Evolutionary conservation across 495 filamentous ascomycete species (phyloP).

Genomic region (Niebla homalea): DNA sequence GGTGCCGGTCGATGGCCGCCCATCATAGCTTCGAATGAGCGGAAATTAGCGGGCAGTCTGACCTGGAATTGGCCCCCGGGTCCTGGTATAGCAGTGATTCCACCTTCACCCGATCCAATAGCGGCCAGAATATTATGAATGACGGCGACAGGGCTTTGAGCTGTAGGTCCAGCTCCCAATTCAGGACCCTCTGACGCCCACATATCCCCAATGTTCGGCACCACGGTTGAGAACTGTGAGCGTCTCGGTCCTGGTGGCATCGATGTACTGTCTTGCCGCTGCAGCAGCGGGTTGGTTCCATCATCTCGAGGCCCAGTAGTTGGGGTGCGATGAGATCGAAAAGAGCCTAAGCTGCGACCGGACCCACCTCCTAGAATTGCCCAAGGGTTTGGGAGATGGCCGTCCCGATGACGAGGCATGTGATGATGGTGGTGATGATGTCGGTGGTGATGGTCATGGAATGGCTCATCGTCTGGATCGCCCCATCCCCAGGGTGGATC

Average conservation of each 20-base stretch:
- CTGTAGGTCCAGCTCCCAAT: not conserved
- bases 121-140: constrained; percentile 6
- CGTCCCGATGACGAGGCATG: constrained; percentile 28
- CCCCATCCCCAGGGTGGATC: constrained; percentile 39
- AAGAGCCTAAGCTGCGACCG: constrained; percentile 28
- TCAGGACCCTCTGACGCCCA: too few species aligned
- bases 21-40: constrained; percentile 46
- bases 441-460: constrained; percentile 21
- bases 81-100: not conserved
- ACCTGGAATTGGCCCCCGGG: constrained; percentile 6
- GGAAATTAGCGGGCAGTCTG: not conserved
- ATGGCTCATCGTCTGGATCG: constrained; percentile 34
- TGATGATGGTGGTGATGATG: constrained; percentile 28
- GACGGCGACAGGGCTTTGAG: not conserved
- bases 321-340: constrained; percentile 41
- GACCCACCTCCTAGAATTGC: constrained; percentile 19
- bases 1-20: constrained; percentile 34
- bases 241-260: not conserved
- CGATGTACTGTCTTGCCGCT: constrained; percentile 26
- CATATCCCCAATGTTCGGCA: not conserved
- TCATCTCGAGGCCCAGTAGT: constrained; percentile 47
- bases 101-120: constrained; percentile 19
- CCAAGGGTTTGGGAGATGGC: constrained; percentile 16
- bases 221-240: not conserved
- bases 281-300: constrained; percentile 65